A percentile compares a stretch with the other conserved stretches of the same genome.
These are phyloP conservation scores for Ophiostoma himal-ulmi DNA, from an alignment of 2,329 filamentous ascomycete species.

Conservation along the genomic window DNA sequence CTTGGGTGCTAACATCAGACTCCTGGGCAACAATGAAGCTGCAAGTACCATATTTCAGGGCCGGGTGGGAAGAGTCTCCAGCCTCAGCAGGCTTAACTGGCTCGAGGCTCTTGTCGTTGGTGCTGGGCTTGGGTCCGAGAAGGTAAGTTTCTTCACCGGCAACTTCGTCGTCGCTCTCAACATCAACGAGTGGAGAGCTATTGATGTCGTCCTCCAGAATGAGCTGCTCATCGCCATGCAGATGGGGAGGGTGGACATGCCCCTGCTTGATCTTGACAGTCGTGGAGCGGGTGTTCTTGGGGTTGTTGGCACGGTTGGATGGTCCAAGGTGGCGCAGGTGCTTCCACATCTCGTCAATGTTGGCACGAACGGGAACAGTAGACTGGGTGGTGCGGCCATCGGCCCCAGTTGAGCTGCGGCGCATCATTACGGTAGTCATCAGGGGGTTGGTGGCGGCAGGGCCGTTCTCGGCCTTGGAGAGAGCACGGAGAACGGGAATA, in stretches of 20 bases:
- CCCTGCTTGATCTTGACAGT: conserved; percentile 59
- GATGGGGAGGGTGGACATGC: conserved; percentile 9
- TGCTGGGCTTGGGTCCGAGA: conserved; percentile 36
- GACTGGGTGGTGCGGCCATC: conserved; percentile 47
- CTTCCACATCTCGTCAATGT: conserved; percentile 56
- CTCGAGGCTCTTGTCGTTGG: neutral
- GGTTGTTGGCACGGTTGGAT: conserved; percentile 60
- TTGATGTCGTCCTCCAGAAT: neutral
- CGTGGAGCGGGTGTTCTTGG: conserved; percentile 55
- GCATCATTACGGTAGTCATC: conserved; percentile 55
- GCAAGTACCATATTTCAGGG: neutral
- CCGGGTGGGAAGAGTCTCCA: neutral
- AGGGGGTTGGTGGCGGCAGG: conserved; percentile 40
- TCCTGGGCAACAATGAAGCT: neutral
- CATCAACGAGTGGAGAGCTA: neutral
- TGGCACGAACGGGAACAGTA: conserved; percentile 52
- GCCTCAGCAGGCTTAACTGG: neutral
- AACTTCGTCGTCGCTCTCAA: conserved; percentile 25
- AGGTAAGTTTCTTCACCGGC: conserved; percentile 41
- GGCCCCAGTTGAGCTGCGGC: conserved; percentile 49
- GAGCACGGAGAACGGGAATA: conserved; percentile 33
- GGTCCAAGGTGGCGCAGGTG: conserved; percentile 61
- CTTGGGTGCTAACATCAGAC: neutral
- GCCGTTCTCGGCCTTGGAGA: conserved; percentile 31
- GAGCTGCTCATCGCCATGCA: conserved; percentile 8